A percentile compares a stretch with the other conserved stretches of the same genome.
phyloP scores from a whole-genome alignment of 768 basidiomycete genomes.

The Mrakia hoshinonis region DNA sequence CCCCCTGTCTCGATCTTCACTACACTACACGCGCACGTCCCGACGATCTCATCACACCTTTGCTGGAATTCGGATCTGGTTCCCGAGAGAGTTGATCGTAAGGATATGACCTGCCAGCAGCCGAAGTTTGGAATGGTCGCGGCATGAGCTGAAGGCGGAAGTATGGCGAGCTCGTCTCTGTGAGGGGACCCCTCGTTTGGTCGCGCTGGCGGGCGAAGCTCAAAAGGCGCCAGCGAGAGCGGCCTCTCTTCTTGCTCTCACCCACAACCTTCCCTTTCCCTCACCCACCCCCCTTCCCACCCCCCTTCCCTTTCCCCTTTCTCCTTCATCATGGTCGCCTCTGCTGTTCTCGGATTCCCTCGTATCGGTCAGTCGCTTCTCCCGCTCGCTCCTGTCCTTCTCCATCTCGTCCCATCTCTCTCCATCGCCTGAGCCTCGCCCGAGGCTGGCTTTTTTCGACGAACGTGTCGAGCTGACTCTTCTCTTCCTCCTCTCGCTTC shows the following conservation, averaged over 20 bases:
- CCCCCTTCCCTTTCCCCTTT: too few species aligned
- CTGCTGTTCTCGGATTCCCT: slow-evolving; percentile 85
- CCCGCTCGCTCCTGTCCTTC: slow-evolving; percentile 16
- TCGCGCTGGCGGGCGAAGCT: background rate
- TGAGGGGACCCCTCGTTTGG: background rate
- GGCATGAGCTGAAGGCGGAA: too few species aligned
- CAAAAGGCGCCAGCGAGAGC: too few species aligned
- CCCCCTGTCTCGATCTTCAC: background rate
- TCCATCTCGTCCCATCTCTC: background rate
- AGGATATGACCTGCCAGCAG: too few species aligned
- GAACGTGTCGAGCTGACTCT: background rate
- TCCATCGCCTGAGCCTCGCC: background rate
- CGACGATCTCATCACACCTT: too few species aligned
- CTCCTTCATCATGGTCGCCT: slow-evolving; percentile 46
- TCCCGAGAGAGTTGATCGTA: too few species aligned
- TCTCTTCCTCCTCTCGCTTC: slow-evolving; percentile 9
- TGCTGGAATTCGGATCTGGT: too few species aligned
- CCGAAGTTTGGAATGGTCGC: too few species aligned
- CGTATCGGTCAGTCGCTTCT: slow-evolving; percentile 60
- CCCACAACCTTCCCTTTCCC: slow-evolving; percentile 6
- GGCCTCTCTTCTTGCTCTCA: background rate
- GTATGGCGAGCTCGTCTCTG: background rate
- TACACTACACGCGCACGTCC: too few species aligned
- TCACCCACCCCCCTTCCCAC: background rate
- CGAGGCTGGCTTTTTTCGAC: background rate